These are phyloP conservation scores for Platanus orientalis DNA, from an alignment of 164 flowering plant genomes.

Conservation along the genomic window DNA sequence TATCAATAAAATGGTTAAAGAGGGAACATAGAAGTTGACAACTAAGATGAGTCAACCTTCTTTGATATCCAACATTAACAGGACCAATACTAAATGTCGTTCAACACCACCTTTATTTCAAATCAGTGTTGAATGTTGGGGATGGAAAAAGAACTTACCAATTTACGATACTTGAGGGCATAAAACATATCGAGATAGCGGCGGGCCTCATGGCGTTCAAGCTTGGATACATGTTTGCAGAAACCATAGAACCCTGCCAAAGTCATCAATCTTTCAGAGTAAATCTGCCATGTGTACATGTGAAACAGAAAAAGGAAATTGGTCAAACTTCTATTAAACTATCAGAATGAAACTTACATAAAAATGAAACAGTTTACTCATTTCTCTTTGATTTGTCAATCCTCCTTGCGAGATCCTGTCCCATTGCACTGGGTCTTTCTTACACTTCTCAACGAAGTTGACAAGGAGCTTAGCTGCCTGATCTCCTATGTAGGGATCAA, in stretches of 20 bases:
- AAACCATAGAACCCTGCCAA: constrained; percentile 90
- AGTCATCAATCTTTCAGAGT: constrained; percentile 84
- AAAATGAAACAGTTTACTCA: constrained; percentile 24
- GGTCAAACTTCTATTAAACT: too few relatives aligned
- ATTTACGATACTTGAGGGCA: constrained; percentile 73
- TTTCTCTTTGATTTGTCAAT: constrained; percentile 81
- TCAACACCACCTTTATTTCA: too few relatives aligned
- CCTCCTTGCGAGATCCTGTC: constrained; percentile 71
- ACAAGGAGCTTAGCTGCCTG: constrained; percentile 75
- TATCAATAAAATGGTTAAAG: too few relatives aligned
- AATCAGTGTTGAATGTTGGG: neutral
- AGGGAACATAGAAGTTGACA: too few relatives aligned
- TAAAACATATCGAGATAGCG: too few relatives aligned
- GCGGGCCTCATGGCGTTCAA: constrained; percentile 85
- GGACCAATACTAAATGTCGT: too few relatives aligned
- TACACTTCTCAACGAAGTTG: constrained; percentile 72
- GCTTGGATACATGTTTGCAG: constrained; percentile 91
- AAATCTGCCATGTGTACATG: constrained; percentile 94
- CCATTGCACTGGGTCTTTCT: constrained; percentile 74
- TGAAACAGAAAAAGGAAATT: neutral
- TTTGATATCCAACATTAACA: too few relatives aligned
- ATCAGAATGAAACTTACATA: neutral
- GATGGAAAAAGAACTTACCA: constrained; percentile 41
- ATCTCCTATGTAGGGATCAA: constrained; percentile 95
- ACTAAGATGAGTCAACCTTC: too few relatives aligned